Percentiles rank a stretch among this genome's conserved stretches.
Conservation (phyloP, 1,284 basidiomycete species). For the Cryptococcus jaspeensis region DNA sequence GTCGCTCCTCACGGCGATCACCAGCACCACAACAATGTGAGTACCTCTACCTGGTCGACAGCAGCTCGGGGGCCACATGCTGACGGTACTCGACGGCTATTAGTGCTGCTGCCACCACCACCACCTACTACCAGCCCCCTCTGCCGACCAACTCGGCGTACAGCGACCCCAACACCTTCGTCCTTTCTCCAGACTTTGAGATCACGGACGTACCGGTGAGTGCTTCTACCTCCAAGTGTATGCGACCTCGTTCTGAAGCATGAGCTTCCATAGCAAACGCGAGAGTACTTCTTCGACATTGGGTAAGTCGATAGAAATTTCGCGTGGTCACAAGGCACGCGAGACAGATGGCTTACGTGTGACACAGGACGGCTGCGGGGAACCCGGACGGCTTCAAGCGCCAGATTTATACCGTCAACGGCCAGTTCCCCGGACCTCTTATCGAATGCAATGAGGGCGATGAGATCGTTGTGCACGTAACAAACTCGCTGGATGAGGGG, state of each 20-base stretch:
- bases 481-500: constrained; percentile 23
- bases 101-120: background rate
- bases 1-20: too few relatives aligned
- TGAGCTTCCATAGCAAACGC: background rate
- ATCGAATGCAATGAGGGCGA: constrained; percentile 38
- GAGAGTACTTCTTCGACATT: background rate
- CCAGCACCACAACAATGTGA: too few relatives aligned
- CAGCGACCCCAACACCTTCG: background rate
- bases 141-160: background rate
- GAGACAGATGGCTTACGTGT: background rate
- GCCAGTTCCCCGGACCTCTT: constrained; percentile 25
- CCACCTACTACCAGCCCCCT: too few relatives aligned
- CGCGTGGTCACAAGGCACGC: too few relatives aligned
- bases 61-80: too few relatives aligned
- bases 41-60: too few relatives aligned
- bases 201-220: constrained; percentile 4
- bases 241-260: background rate
- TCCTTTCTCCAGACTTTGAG: constrained; percentile 10
- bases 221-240: too few relatives aligned
- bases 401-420: constrained; percentile 23
- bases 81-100: constrained; percentile 7
- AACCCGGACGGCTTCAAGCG: constrained; percentile 23
- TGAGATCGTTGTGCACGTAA: constrained; percentile 26
- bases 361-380: constrained; percentile 2
- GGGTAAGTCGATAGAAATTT: background rate